Conservation (phyloP, 257 asterid species). For the Linaria vulgaris region DNA sequence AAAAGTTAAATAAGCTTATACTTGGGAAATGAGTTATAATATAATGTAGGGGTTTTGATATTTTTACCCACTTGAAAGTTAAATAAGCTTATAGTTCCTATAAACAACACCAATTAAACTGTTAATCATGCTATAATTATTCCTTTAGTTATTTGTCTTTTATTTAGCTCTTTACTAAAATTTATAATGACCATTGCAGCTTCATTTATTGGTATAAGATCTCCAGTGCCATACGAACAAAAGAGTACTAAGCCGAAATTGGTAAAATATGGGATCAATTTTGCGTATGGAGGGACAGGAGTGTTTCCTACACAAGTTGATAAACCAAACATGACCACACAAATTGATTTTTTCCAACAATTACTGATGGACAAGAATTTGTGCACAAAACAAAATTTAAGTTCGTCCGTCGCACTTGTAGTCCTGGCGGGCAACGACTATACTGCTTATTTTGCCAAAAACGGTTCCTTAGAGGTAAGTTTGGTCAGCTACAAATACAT, state of each 20-base stretch:
- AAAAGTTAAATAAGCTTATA: too few relatives aligned
- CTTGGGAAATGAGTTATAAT: too few relatives aligned
- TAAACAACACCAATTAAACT: too few relatives aligned
- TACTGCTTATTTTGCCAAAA: slow-evolving; percentile 40
- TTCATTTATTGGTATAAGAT: slow-evolving; percentile 39
- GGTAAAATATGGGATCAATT: slow-evolving; percentile 47
- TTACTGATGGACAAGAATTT: slow-evolving; percentile 40
- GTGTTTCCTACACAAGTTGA: slow-evolving; percentile 52
- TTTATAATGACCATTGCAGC: slow-evolving; percentile 40
- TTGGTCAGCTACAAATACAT: slow-evolving; percentile 31
- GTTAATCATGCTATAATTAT: too few relatives aligned
- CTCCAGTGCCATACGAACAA: slow-evolving; percentile 44
- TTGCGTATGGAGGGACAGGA: slow-evolving; percentile 75
- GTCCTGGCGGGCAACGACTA: slow-evolving; percentile 74
- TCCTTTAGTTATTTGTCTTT: too few relatives aligned
- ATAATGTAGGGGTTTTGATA: too few relatives aligned
- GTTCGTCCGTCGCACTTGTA: slow-evolving; percentile 53
- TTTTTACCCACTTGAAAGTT: too few relatives aligned
- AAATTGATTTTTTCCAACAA: slow-evolving; percentile 55
- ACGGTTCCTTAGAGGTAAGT: slow-evolving; percentile 40
- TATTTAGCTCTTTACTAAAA: background rate
- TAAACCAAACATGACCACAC: slow-evolving; percentile 72
- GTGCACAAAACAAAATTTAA: slow-evolving; percentile 33
- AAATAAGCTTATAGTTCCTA: too few relatives aligned
- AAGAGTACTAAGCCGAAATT: slow-evolving; percentile 26